phyloP scores from a whole-genome alignment of 495 filamentous ascomycete genomes.

The Penicillium dipodomyicola region DNA sequence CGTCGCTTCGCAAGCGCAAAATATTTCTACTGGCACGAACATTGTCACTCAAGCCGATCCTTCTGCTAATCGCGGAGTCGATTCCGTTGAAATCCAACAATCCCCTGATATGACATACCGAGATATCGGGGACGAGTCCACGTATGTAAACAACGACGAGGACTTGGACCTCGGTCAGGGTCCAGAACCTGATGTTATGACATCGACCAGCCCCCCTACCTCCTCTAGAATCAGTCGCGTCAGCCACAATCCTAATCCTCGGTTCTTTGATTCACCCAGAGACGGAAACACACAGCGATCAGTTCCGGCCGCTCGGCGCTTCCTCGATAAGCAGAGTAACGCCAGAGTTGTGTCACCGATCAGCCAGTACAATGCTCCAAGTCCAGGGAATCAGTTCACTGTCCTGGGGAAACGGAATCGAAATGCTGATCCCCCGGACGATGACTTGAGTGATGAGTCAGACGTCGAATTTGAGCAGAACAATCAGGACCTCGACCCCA shows the following conservation, averaged over 20 bases:
- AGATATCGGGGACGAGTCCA: constrained; percentile 12
- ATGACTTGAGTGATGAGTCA: neutral
- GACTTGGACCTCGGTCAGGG: constrained; percentile 9
- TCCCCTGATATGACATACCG: neutral
- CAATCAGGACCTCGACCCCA: neutral
- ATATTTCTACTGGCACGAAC: neutral
- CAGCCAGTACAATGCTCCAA: neutral
- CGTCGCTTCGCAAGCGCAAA: neutral
- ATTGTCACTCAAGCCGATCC: neutral
- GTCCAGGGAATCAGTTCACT: neutral
- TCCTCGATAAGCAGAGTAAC: constrained; percentile 1
- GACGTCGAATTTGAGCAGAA: neutral
- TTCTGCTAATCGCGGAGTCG: neutral
- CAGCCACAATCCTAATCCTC: constrained; percentile 16
- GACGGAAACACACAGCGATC: neutral
- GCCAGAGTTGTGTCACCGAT: constrained; percentile 5
- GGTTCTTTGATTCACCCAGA: constrained; percentile 14
- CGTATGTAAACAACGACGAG: constrained; percentile 15
- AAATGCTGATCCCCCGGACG: neutral
- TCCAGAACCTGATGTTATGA: constrained; percentile 4
- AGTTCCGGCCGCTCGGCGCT: neutral
- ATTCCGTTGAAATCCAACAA: constrained; percentile 6
- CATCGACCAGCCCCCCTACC: constrained; percentile 22
- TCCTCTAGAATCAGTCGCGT: constrained; percentile 23
- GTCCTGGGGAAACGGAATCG: neutral